phyloP scores from a whole-genome alignment of 805 yeast species.

The Sugiyamaella floridensis region DNA sequence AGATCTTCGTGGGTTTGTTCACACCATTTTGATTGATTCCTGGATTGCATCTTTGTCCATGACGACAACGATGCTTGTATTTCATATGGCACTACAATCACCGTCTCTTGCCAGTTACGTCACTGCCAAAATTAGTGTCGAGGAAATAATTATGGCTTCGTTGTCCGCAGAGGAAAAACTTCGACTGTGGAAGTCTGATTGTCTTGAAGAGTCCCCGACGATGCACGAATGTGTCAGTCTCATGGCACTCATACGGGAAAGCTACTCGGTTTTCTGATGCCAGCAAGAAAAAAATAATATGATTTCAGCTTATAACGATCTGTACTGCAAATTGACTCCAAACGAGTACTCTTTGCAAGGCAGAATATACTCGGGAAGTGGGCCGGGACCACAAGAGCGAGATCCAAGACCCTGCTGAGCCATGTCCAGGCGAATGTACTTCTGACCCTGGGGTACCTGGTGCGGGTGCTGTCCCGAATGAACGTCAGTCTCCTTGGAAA shows the following conservation, averaged over 20 bases:
- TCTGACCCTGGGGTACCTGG: conserved; percentile 15
- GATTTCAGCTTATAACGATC: background rate
- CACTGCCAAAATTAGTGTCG: conserved; percentile 6
- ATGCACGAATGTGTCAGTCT: conserved; percentile 5
- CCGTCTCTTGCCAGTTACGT: conserved; percentile 5
- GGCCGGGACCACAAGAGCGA: conserved; percentile 27
- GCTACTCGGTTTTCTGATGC: background rate
- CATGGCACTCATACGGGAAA: conserved; percentile 4
- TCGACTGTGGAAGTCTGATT: conserved; percentile 1
- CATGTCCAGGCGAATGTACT: conserved; percentile 21
- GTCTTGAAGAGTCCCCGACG: conserved; percentile 6
- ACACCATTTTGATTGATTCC: conserved; percentile 16
- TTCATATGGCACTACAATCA: conserved; percentile 12
- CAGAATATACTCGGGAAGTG: conserved; percentile 15
- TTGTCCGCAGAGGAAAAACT: conserved; percentile 4
- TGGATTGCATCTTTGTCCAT: conserved; percentile 17
- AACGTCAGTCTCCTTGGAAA: conserved; percentile 11
- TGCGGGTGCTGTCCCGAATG: conserved; percentile 21
- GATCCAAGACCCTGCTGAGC: conserved; percentile 26
- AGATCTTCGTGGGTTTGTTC: conserved; percentile 11
- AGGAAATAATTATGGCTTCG: conserved; percentile 1
- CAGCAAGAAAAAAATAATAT: background rate
- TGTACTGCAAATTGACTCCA: background rate
- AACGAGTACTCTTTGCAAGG: background rate
- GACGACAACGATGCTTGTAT: conserved; percentile 10